phyloP scores from a whole-genome alignment of 768 basidiomycete genomes.

The Clavaria fumosa region DNA sequence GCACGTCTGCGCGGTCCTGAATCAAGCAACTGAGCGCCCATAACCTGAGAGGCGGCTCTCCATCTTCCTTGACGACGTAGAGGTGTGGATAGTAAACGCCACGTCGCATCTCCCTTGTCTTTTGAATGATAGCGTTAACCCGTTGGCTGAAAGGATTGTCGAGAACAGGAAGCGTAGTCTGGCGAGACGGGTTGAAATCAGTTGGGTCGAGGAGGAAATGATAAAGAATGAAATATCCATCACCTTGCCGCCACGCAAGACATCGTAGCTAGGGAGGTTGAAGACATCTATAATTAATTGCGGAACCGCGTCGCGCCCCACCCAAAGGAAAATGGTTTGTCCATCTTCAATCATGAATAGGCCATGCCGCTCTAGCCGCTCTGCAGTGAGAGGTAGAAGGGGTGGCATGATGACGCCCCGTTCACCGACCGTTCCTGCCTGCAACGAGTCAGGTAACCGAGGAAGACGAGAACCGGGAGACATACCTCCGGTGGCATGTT shows the following conservation, averaged over 20 bases:
- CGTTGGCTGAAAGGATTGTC: conserved; percentile 96
- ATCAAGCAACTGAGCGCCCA: conserved; percentile 94
- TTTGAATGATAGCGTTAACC: conserved; percentile 84
- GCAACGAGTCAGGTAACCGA: background rate
- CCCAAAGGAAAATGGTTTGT: conserved; percentile 95
- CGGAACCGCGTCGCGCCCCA: conserved; percentile 97
- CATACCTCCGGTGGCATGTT: conserved; percentile 84
- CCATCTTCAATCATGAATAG: conserved; percentile 95
- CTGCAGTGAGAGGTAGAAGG: conserved; percentile 83
- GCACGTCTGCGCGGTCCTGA: conserved; percentile 88
- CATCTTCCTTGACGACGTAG: conserved; percentile 96
- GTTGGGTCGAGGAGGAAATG: conserved; percentile 1
- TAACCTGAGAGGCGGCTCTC: conserved; percentile 82
- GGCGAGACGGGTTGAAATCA: conserved; percentile 3
- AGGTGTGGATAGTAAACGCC: conserved; percentile 89
- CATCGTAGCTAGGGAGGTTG: conserved; percentile 74
- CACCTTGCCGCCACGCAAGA: conserved; percentile 88
- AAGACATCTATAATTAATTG: conserved; percentile 92
- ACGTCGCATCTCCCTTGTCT: conserved; percentile 85
- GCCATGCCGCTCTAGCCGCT: conserved; percentile 87
- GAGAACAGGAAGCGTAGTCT: conserved; percentile 80
- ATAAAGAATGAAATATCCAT: conserved; percentile 9
- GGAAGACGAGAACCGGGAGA: background rate
- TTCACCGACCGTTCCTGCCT: conserved; percentile 89
- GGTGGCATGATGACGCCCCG: conserved; percentile 78